A percentile compares a stretch with the other conserved stretches of the same genome.
Evolutionary conservation across 257 asterid species (phyloP).

Genomic region (Scutellaria galericulata): DNA sequence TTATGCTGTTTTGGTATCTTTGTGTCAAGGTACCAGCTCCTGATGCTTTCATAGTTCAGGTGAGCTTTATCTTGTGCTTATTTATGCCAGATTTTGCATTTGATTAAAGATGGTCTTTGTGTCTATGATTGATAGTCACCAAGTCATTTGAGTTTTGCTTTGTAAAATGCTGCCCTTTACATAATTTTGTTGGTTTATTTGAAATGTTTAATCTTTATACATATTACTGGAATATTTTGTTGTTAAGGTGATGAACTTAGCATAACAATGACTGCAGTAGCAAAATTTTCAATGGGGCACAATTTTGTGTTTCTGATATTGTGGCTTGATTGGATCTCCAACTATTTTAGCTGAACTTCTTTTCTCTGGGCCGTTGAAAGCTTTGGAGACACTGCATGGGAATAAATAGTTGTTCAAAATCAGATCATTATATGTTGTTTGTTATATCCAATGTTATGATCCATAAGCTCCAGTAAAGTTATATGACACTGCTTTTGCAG

Average conservation of each 20-base stretch:
- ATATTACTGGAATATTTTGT: background rate
- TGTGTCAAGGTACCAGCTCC: constrained; percentile 87
- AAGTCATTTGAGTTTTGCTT: background rate
- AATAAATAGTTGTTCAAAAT: background rate
- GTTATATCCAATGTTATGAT: background rate
- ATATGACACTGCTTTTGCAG: constrained; percentile 48
- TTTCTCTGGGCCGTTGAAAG: constrained; percentile 17
- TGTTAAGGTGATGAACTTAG: background rate
- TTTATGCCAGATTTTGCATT: constrained; percentile 8
- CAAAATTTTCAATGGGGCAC: constrained; percentile 3
- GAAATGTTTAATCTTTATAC: background rate
- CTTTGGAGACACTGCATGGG: constrained; percentile 9
- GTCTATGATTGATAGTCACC: background rate
- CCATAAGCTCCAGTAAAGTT: constrained; percentile 18
- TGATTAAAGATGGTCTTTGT: constrained; percentile 9
- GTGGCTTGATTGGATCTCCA: constrained; percentile 14
- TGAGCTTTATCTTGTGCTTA: constrained; percentile 43
- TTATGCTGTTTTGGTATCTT: constrained; percentile 90
- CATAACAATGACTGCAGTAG: background rate
- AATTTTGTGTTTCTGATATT: background rate
- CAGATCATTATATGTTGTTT: background rate
- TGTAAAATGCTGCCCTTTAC: constrained; percentile 1
- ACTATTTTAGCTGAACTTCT: background rate
- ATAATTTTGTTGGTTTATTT: background rate
- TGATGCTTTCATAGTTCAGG: constrained; percentile 92